These are phyloP conservation scores for Megacollybia marginata DNA, from an alignment of 768 basidiomycete genomes.

Conservation along the genomic window DNA sequence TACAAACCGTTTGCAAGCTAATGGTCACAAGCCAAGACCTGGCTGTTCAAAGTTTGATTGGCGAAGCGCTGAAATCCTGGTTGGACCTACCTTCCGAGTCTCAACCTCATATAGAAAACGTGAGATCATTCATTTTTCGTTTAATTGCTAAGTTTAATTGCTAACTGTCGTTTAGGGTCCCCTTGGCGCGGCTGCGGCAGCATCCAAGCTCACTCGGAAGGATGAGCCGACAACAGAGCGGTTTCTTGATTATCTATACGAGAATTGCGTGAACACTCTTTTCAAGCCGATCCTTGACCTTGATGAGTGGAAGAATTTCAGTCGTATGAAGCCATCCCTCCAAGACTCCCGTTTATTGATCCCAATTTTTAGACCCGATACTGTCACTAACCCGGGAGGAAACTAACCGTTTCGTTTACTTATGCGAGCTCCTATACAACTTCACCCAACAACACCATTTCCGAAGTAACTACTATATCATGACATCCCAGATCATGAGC, in stretches of 20 bases:
- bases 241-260: slow-evolving; percentile 93
- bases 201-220: slow-evolving; percentile 35
- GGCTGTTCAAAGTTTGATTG: slow-evolving; percentile 85
- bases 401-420: slow-evolving; percentile 78
- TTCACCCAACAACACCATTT: slow-evolving; percentile 87
- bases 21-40: slow-evolving; percentile 76
- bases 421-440: slow-evolving; percentile 87
- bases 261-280: slow-evolving; percentile 67
- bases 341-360: slow-evolving; percentile 1
- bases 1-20: slow-evolving; percentile 68
- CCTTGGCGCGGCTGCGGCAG: not conserved
- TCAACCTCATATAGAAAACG: slow-evolving; percentile 27
- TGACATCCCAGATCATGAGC: slow-evolving; percentile 69
- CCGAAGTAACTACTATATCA: slow-evolving; percentile 84
- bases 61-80: slow-evolving; percentile 78
- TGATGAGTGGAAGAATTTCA: slow-evolving; percentile 41
- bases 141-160: no score
- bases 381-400: slow-evolving; percentile 62
- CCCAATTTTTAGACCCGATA: slow-evolving; percentile 33
- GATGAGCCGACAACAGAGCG: slow-evolving; percentile 84
- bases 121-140: slow-evolving; percentile 10
- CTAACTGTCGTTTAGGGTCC: not conserved
- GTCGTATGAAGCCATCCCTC: slow-evolving; percentile 16
- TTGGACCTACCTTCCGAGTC: slow-evolving; percentile 64
- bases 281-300: slow-evolving; percentile 74